Conservation (phyloP, 768 basidiomycete species). For the Psilocybe cubensis region DNA sequence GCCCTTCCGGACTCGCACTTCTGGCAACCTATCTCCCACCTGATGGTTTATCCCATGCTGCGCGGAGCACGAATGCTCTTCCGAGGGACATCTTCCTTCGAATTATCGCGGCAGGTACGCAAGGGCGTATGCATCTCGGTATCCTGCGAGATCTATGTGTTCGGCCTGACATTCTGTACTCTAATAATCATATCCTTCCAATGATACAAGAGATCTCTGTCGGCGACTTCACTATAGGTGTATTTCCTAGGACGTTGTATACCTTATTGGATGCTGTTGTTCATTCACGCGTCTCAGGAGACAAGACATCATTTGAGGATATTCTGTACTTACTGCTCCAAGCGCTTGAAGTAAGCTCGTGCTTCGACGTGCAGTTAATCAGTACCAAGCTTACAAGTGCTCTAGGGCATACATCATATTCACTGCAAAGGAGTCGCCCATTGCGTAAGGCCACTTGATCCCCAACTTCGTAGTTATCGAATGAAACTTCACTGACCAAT, state of each 20-base stretch:
- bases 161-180: background rate
- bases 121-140: too few species aligned
- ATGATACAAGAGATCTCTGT: constrained; percentile 6
- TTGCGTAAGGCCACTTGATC: too few species aligned
- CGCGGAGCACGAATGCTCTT: too few species aligned
- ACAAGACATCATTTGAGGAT: constrained; percentile 4
- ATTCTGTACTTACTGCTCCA: constrained; percentile 8
- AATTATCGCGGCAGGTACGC: too few species aligned
- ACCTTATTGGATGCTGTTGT: background rate
- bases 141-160: background rate
- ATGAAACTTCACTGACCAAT: background rate
- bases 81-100: too few species aligned
- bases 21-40: too few species aligned
- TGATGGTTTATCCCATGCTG: too few species aligned
- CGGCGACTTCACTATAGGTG: constrained; percentile 6
- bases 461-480: background rate
- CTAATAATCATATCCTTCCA: constrained; percentile 10
- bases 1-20: too few species aligned
- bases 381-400: background rate
- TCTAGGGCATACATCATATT: constrained; percentile 8
- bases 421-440: constrained; percentile 8
- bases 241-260: constrained; percentile 1
- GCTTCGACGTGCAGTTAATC: too few species aligned
- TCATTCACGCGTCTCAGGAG: background rate
- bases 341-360: constrained; percentile 7